Conservation (phyloP, 345 rosid species). For the Populus alba region DNA sequence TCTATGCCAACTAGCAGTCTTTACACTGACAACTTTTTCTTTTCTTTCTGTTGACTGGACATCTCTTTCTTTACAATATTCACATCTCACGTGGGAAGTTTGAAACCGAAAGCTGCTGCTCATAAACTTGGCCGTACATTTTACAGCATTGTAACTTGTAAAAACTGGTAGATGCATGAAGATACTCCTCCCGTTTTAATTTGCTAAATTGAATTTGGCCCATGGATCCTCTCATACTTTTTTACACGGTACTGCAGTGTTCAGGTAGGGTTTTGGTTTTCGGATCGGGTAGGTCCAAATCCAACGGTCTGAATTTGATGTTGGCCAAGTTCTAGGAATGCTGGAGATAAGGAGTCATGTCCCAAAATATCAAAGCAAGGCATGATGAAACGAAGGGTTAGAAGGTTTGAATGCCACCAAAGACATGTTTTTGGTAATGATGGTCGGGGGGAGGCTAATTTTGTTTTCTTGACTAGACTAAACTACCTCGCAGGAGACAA, state of each 20-base stretch:
- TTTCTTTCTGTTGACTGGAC: neutral
- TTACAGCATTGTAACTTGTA: neutral
- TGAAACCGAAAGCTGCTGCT: neutral
- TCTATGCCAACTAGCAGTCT: neutral
- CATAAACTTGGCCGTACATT: neutral
- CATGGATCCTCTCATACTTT: too few relatives aligned
- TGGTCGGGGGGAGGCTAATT: neutral
- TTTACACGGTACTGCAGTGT: neutral
- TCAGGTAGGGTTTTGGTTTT: neutral
- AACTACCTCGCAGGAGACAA: slow-evolving; percentile 34
- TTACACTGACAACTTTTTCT: neutral
- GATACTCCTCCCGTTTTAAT: too few relatives aligned
- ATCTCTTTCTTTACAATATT: neutral
- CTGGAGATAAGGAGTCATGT: slow-evolving; percentile 30
- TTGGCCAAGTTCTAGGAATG: neutral
- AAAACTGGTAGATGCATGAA: neutral
- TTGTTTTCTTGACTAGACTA: slow-evolving; percentile 27
- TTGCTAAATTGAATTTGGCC: too few relatives aligned
- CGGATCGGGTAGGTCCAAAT: neutral
- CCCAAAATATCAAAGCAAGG: slow-evolving; percentile 20
- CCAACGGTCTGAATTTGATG: slow-evolving; percentile 6
- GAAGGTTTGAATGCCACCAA: neutral
- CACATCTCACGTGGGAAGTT: neutral
- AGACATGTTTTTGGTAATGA: neutral
- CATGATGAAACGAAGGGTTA: neutral